Conservation (phyloP, 441 rosid species). For the Bruguiera hainesii region DNA sequence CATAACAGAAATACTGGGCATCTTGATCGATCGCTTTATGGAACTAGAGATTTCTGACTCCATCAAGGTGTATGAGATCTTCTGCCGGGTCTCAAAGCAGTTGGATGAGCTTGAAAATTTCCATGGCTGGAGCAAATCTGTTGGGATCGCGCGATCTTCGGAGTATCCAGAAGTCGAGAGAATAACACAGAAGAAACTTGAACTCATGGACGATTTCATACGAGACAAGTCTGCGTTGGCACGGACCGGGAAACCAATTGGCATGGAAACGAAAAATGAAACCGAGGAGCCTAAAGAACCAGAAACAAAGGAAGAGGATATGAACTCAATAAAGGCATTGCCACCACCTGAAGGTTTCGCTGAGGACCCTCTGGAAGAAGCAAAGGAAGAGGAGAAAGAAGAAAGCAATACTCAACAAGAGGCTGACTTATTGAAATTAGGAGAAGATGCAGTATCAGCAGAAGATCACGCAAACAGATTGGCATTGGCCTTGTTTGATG, state of each 20-base stretch:
- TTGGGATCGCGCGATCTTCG: conserved; percentile 63
- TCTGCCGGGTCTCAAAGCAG: conserved; percentile 60
- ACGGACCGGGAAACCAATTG: conserved; percentile 20
- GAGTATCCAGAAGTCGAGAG: conserved; percentile 81
- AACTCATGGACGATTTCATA: conserved; percentile 78
- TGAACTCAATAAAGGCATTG: conserved; percentile 48
- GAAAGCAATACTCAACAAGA: conserved; percentile 23
- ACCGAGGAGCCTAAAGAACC: conserved; percentile 24
- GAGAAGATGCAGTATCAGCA: conserved; percentile 33
- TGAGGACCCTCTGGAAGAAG: conserved; percentile 25
- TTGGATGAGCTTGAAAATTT: conserved; percentile 67
- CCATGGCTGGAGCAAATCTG: conserved; percentile 67
- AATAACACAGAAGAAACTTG: conserved; percentile 73
- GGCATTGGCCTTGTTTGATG: conserved; percentile 69
- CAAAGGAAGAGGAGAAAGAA: conserved; percentile 19
- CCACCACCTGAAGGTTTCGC: conserved; percentile 48
- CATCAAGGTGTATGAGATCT: conserved; percentile 61
- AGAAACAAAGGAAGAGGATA: conserved; percentile 38
- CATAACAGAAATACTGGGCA: conserved; percentile 53
- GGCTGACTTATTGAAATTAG: conserved; percentile 63
- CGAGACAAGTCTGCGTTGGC: conserved; percentile 55
- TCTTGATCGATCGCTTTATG: conserved; percentile 73
- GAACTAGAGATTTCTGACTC: conserved; percentile 65
- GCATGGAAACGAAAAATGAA: conserved; percentile 26
- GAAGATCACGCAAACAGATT: conserved; percentile 46